Evolutionary conservation across 2,329 filamentous ascomycete species (phyloP).

Genomic region (Trichocomaceae sp.): DNA sequence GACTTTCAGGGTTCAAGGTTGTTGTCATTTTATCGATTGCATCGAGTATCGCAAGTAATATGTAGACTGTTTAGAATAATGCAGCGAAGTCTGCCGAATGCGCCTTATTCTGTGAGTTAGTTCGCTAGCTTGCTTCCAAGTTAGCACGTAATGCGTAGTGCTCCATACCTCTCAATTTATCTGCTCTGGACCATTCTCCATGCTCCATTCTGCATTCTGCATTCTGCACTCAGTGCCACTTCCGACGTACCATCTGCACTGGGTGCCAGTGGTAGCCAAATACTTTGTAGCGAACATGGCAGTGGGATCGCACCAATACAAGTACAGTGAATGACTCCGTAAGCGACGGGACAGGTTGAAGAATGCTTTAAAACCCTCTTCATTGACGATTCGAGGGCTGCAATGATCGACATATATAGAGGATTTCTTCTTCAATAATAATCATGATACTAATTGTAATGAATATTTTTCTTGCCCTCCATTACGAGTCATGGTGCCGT

Average conservation of each 20-base stretch:
- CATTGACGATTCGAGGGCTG: not conserved
- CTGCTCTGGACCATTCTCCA: not conserved
- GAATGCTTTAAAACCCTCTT: not conserved
- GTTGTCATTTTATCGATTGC: not conserved
- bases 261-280: not conserved
- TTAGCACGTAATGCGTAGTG: too few relatives aligned
- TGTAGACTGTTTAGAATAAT: not conserved
- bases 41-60: not conserved
- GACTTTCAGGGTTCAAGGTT: slow-evolving; percentile 8
- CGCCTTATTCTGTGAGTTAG: not conserved
- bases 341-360: not conserved
- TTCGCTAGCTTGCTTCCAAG: not conserved
- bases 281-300: not conserved
- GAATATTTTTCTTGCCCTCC: not conserved
- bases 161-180: not conserved
- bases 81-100: not conserved
- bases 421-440: not conserved
- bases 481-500: not conserved
- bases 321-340: not conserved
- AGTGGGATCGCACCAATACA: not conserved
- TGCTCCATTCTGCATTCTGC: too few relatives aligned
- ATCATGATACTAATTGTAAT: not conserved
- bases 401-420: not conserved
- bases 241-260: not conserved
- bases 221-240: not conserved